Evolutionary conservation across 345 rosid genomes (phyloP).

Genomic region (Pelargonium nanum): DNA sequence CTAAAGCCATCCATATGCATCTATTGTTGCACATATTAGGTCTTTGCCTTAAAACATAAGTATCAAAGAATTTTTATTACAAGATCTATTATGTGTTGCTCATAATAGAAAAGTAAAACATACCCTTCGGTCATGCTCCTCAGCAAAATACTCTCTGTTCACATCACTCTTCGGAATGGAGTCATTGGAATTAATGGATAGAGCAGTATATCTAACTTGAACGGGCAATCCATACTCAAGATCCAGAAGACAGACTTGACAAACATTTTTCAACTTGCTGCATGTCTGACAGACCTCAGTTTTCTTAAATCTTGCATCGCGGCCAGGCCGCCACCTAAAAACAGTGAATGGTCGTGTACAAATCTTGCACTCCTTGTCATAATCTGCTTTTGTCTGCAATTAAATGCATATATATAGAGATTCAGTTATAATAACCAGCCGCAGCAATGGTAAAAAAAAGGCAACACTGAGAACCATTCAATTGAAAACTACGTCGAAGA

Average conservation of each 20-base stretch:
- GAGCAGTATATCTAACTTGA: constrained; percentile 85
- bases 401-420: background rate
- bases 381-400: constrained; percentile 64
- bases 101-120: constrained; percentile 1
- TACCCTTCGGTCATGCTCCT: constrained; percentile 91
- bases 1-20: constrained; percentile 5
- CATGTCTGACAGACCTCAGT: constrained; percentile 91
- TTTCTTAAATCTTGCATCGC: constrained; percentile 84
- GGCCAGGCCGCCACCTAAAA: constrained; percentile 92
- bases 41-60: background rate
- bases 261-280: constrained; percentile 87
- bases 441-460: background rate
- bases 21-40: background rate
- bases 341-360: constrained; percentile 92
- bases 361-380: constrained; percentile 95
- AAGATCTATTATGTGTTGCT: background rate
- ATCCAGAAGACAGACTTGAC: constrained; percentile 96
- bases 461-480: background rate
- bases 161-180: constrained; percentile 90
- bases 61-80: background rate
- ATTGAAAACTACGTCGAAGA: background rate
- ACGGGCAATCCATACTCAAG: constrained; percentile 94
- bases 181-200: constrained; percentile 65
- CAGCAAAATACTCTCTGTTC: constrained; percentile 83
- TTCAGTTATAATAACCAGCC: background rate